Evolutionary conservation across 2,329 filamentous ascomycete genomes (phyloP), one percentile per base, ranked within the genome.

Genomic region (Penicillium hordei): DNA sequence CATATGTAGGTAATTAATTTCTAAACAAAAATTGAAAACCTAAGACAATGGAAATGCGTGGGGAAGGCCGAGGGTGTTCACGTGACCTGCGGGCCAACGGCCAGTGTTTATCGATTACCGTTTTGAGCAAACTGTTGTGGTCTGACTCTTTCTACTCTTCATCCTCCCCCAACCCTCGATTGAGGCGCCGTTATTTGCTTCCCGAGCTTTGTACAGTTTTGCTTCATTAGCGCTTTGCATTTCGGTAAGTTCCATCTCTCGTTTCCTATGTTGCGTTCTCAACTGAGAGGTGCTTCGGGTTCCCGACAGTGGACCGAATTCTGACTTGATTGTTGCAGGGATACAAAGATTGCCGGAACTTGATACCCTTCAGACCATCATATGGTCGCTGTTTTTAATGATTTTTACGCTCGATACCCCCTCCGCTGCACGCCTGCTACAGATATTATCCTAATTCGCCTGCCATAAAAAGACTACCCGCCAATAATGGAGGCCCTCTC

Each of bases 401-500:
- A 64, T 45, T 33, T 57, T 56, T 36, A 58, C 52, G 55, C 59
- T 53, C 60, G 55, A 51, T 50, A 59, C 59, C 51, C 49, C 23
- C 39, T 55, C 40, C 40, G 39, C 31, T 45, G n/a, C 33, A 40
- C 42, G 38, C 36, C 13, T 15, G 21, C 25, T 27, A 43, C 33
- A 29, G 59, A 54, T 53, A 60, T 48, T 31, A 56, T 45, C 45
- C 12, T 45, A 42, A 48, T 33, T 40, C 40, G n/a, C 29, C 55
- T 46, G 39, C 31, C 17, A 45, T 43, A 57, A 52, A 33, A 39
- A 45, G 31, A 45, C 55, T 23, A 49, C 48, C n/a, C 39, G 27
- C 46, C n/a, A 59, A 72, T 60, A 56, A 79, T 80, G 77, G 77
- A 81, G 69, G 76, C 79, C 38, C 67, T 81, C 45, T 81, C 79